Base-by-base conservation (phyloP, 495 filamentous ascomycete genomes). In the Astrothelium macrocarpum region DNA sequence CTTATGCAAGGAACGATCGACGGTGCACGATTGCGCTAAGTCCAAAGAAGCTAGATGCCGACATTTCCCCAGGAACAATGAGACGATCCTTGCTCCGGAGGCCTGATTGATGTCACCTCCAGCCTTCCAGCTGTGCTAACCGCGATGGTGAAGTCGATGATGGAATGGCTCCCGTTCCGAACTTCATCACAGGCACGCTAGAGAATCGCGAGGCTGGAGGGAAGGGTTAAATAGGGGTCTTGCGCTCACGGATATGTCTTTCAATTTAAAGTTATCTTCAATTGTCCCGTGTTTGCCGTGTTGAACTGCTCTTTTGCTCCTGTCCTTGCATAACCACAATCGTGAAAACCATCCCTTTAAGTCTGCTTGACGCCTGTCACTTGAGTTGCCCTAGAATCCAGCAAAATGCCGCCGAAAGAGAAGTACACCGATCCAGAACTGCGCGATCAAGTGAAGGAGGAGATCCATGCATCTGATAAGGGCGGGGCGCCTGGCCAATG, bases 401-500 rank as follows among this genome's bases (percentile, higher is more conserved):
- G 23, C 69, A 73, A 59, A 42, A 81, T 81, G 79, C 71, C 78
- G 18, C 68, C 77, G 9, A 75, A 74, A 61, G 76, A 78, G 59
- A 81, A 80, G 43, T 81, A 80, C 64, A 77, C 75, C 32, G 74
- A 80, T 59, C 78, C 78, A 3, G 58, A 81, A 28, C 73, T 80
- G 2, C 73, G 79, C n/a, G 72, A 80, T 53, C 42, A 80, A 66
- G 67, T 80, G 62, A 80, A 80, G 64, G 62, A 79, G 46, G 78
- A 80, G 65, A 69, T 81, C 60, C 74, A 81, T 42, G 46, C 73
- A 10, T 67, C 76, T 45, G 78, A 78, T 64, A 81, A 80, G 64
- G 78, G 79, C 28, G 78, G 79, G 11, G 73, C 73, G 59, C 77
- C 78, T 4, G 78, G 79, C 2, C 78, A 81, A 72, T 80, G 78